Percentiles rank a stretch among this genome's conserved stretches.
phyloP scores from a whole-genome alignment of 2,329 filamentous ascomycete genomes.

The Monosporascus cannonballus region DNA sequence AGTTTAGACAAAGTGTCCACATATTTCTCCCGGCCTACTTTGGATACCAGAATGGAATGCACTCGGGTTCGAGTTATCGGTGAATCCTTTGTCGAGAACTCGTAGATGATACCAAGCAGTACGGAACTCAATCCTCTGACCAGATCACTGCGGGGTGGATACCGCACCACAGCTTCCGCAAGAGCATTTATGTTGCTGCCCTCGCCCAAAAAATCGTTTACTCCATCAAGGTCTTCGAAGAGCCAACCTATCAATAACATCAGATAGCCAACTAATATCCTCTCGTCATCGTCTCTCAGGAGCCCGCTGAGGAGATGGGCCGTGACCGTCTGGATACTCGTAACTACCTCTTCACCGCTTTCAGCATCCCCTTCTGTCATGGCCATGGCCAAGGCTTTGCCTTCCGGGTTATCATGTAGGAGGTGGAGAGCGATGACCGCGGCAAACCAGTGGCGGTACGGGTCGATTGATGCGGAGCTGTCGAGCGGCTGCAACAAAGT shows the following conservation, averaged over 20 bases:
- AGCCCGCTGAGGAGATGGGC: constrained; percentile 80
- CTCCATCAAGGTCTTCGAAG: constrained; percentile 84
- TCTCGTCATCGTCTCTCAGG: constrained; percentile 68
- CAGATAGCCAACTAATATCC: constrained; percentile 76
- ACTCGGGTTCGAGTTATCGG: constrained; percentile 77
- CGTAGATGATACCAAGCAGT: constrained; percentile 82
- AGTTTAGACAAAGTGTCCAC: constrained; percentile 74
- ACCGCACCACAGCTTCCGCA: constrained; percentile 64
- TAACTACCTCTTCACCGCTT: constrained; percentile 89
- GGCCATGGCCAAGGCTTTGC: constrained; percentile 72
- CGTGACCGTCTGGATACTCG: constrained; percentile 81
- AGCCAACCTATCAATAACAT: constrained; percentile 88
- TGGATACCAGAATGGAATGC: constrained; percentile 68
- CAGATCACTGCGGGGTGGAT: constrained; percentile 56
- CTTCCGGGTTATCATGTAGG: constrained; percentile 70
- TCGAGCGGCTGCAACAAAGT: constrained; percentile 67
- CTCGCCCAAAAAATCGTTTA: constrained; percentile 89
- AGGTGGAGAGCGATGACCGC: constrained; percentile 82
- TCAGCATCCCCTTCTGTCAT: constrained; percentile 86
- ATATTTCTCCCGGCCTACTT: constrained; percentile 81
- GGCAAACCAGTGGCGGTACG: constrained; percentile 87
- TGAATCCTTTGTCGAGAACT: constrained; percentile 97
- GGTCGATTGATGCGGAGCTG: constrained; percentile 60
- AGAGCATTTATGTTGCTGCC: constrained; percentile 87
- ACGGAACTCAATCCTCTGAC: constrained; percentile 79